These are phyloP conservation scores for Cyclaneusma minus DNA, from an alignment of 2,329 filamentous ascomycete genomes.

Conservation along the genomic window DNA sequence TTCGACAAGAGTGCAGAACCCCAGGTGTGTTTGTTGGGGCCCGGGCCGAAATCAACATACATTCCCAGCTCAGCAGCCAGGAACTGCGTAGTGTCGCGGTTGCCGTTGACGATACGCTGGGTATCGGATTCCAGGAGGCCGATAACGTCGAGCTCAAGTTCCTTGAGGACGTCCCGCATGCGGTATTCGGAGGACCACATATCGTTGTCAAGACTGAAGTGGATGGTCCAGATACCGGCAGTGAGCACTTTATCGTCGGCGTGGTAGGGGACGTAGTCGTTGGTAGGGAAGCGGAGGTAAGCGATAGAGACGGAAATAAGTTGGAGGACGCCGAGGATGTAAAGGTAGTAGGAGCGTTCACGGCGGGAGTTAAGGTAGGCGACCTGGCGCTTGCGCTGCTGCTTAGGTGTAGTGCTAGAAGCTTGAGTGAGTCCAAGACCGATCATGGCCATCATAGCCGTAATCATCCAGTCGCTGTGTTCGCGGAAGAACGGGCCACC, in stretches of 20 bases:
- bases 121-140: constrained; percentile 88
- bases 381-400: constrained; percentile 16
- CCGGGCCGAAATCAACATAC: constrained; percentile 96
- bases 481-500: constrained; percentile 86
- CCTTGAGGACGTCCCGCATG: constrained; percentile 79
- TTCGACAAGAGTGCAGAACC: constrained; percentile 85
- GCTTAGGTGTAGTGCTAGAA: constrained; percentile 21
- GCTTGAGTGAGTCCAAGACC: constrained; percentile 45
- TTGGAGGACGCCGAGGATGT: constrained; percentile 61
- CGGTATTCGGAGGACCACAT: constrained; percentile 97
- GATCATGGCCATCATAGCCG: constrained; percentile 66
- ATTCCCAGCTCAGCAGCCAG: constrained; percentile 93
- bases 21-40: constrained; percentile 98
- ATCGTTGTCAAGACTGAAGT: constrained; percentile 94
- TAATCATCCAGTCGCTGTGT: constrained; percentile 92
- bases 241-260: constrained; percentile 76
- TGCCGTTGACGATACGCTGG: constrained; percentile 99
- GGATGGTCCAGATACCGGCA: constrained; percentile 95
- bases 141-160: constrained; percentile 92
- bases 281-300: constrained; percentile 81
- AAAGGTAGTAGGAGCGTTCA: constrained; percentile 50
- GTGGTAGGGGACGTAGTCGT: constrained; percentile 86
- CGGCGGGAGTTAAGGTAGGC: constrained; percentile 27
- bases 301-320: constrained; percentile 65
- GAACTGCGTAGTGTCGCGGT: constrained; percentile 89